Base-by-base conservation (phyloP, 495 filamentous ascomycete species). In the Trichocladium uniseriatum region DNA sequence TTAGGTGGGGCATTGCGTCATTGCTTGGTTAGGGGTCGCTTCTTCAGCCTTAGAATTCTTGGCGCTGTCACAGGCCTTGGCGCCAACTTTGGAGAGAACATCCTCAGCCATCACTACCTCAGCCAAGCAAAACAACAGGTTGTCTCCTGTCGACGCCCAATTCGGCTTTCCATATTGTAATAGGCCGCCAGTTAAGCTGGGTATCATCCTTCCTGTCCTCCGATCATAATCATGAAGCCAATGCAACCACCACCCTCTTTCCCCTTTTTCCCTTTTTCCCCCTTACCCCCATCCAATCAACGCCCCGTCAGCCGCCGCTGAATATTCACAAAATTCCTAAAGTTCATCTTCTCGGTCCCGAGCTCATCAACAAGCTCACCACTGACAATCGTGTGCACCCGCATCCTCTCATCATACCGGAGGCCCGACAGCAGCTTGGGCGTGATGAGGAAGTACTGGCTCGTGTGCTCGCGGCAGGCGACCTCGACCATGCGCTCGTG, bases 401-500 rank as follows among this genome's bases (percentile, higher is more conserved):
- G 83, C 89, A 99, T 97, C 19, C 87, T 79, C 34, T 77, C 76
- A 63, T 91, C 87, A 66, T 95, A 99, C 57, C 79, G 77, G 38
- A 99, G 70, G 24, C 83, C 86, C 7, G 78, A 84, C 40, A 97
- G 78, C 43, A 99, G 70, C 68, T 99, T 99, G n/a, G 92, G 92
- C 13, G 92, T 97, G 70, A 99, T 96, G 31, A 99, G 80, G 77
- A 99, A 97, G 67, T 97, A 81, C 66, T 82, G 79, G 51, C 66
- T 72, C 19, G 82, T 86, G 55, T 80, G 74, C 61, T 85, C 79
- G 55, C 75, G 73, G 55, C 90, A 95, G 37, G 90, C 90, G 62
- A 94, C 92, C 60, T 90, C 87, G 2, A 96, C 89, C 82, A 99
- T 87, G 44, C 94, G 83, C 58, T 88, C 87, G 67, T 99, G 92